Evolutionary conservation across 495 filamentous ascomycete species (phyloP).

Genomic region (Elasticomyces elasticus): DNA sequence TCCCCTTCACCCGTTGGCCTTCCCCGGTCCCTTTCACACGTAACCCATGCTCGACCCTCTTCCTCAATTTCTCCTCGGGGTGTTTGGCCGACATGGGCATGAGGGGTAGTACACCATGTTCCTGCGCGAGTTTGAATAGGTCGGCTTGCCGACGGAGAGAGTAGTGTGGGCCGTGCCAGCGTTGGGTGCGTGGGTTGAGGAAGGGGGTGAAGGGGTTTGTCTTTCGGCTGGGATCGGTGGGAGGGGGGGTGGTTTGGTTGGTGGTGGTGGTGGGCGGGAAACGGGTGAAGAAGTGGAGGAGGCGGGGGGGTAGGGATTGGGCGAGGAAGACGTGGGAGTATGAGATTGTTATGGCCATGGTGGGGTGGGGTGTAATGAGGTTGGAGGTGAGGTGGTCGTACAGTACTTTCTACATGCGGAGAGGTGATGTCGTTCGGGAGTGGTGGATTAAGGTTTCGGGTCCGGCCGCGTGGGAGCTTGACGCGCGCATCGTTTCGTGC

Average conservation of each 20-base stretch:
- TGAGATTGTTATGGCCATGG: constrained; percentile 18
- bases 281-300: constrained; percentile 80
- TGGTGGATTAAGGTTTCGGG: background rate
- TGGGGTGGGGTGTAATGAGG: no score
- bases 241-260: constrained; percentile 3
- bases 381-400: background rate
- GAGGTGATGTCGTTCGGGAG: background rate
- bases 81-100: constrained; percentile 70
- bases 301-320: constrained; percentile 55
- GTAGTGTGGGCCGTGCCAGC: constrained; percentile 71
- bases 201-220: constrained; percentile 68
- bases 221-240: constrained; percentile 10
- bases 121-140: constrained; percentile 72
- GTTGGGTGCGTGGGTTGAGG: constrained; percentile 60
- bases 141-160: constrained; percentile 84
- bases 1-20: constrained; percentile 89
- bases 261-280: constrained; percentile 56
- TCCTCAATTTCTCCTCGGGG: constrained; percentile 54
- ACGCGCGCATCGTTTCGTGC: background rate
- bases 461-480: background rate
- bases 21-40: constrained; percentile 74
- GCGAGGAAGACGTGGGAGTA: constrained; percentile 49
- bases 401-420: background rate
- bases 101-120: constrained; percentile 73
- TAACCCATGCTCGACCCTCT: constrained; percentile 61